Evolutionary conservation across 345 rosid species (phyloP).

Genomic region (Orychophragmus violaceus): DNA sequence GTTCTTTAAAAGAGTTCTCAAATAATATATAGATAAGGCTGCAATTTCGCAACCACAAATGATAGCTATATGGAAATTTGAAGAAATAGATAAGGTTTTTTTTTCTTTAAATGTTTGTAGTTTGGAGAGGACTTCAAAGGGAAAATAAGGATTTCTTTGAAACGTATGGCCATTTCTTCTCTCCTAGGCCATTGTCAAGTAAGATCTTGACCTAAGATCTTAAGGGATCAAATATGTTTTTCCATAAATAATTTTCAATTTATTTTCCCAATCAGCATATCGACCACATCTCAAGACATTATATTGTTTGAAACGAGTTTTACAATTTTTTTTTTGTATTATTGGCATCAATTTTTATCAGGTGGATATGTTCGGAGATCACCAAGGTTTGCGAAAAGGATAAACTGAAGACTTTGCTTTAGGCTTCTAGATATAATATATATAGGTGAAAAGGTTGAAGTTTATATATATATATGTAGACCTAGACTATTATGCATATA

Average conservation of each 20-base stretch:
- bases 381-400: slow-evolving; percentile 32
- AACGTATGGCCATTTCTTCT: slow-evolving; percentile 39
- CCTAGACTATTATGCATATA: too few relatives aligned
- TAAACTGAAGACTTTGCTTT: slow-evolving; percentile 20
- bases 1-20: background rate
- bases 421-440: background rate
- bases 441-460: background rate
- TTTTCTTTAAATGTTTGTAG: too few relatives aligned
- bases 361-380: slow-evolving; percentile 33
- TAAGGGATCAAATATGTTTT: background rate
- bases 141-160: slow-evolving; percentile 67
- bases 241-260: background rate
- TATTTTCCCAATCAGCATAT: background rate
- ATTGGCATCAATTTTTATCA: background rate
- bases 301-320: background rate
- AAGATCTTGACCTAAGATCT: too few relatives aligned
- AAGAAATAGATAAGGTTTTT: too few relatives aligned
- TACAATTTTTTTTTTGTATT: background rate
- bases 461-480: background rate
- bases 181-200: slow-evolving; percentile 38
- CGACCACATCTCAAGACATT: background rate
- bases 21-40: background rate
- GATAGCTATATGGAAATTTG: background rate
- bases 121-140: slow-evolving; percentile 69
- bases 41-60: background rate